A percentile compares a stretch with the other conserved stretches of the same genome.
Evolutionary conservation across 345 rosid species (phyloP).

Genomic region (Acer campestre): DNA sequence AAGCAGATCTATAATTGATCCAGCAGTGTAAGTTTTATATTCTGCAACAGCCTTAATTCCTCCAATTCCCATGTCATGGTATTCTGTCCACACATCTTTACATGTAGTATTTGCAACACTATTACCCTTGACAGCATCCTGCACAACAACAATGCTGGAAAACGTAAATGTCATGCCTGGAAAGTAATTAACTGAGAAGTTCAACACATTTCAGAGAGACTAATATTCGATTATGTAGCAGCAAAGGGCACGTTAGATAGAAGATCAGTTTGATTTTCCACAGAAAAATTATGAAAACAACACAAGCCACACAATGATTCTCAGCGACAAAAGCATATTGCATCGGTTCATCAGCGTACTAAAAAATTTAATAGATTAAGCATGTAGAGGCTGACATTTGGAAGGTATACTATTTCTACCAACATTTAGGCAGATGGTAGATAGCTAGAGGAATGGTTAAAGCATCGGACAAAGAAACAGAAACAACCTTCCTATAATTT

Average conservation of each 20-base stretch:
- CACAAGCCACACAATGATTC: slow-evolving; percentile 1
- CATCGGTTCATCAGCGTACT: background rate
- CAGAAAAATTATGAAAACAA: slow-evolving; percentile 2
- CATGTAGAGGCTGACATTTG: no score
- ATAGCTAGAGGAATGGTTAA: background rate
- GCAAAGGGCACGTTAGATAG: background rate
- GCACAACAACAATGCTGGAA: slow-evolving; percentile 25
- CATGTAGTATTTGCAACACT: slow-evolving; percentile 70
- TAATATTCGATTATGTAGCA: slow-evolving; percentile 4
- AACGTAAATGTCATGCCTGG: slow-evolving; percentile 6
- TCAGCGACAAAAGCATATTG: background rate
- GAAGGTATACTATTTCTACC: no score
- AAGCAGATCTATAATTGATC: slow-evolving; percentile 65
- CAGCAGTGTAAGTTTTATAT: slow-evolving; percentile 79
- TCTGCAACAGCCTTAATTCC: slow-evolving; percentile 86
- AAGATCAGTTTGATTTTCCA: background rate
- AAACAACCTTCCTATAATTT: background rate
- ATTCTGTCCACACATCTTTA: slow-evolving; percentile 91
- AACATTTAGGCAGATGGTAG: background rate
- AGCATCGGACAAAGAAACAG: background rate
- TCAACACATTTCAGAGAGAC: background rate
- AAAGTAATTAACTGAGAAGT: background rate
- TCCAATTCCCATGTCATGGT: slow-evolving; percentile 87
- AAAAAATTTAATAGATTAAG: background rate
- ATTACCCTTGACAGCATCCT: slow-evolving; percentile 83